Evolutionary conservation across 2,329 filamentous ascomycete genomes (phyloP).

Genomic region (Phyllosticta citribraziliensis): DNA sequence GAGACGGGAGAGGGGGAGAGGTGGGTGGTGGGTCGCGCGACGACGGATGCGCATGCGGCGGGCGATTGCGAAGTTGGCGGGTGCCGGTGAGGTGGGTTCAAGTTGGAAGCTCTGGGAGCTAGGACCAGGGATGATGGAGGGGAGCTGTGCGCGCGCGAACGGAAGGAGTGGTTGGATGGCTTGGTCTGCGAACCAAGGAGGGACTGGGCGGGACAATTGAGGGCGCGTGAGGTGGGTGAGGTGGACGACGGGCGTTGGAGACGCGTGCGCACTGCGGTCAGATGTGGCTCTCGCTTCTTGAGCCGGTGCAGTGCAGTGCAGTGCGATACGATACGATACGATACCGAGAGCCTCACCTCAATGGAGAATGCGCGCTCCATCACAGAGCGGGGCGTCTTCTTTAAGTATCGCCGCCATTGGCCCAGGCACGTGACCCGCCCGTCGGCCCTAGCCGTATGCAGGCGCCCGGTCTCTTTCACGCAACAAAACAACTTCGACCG

Average conservation of each 20-base stretch:
- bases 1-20: not conserved
- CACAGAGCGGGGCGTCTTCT: constrained; percentile 5
- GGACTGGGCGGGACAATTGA: not conserved
- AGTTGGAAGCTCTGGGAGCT: constrained; percentile 7
- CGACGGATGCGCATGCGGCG: constrained; percentile 5
- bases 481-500: not conserved
- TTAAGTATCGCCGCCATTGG: constrained; percentile 5
- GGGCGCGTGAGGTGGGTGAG: not conserved
- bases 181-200: not conserved
- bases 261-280: not conserved
- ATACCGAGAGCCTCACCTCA: constrained; percentile 7
- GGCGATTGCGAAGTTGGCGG: constrained; percentile 5
- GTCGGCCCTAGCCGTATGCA: not conserved
- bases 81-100: not conserved
- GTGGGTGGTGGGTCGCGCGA: not conserved
- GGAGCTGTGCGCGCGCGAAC: not conserved
- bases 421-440: not conserved
- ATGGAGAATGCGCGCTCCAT: constrained; percentile 7
- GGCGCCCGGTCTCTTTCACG: not conserved
- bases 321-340: not conserved
- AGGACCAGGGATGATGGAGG: constrained; percentile 3
- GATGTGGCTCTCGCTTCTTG: not conserved
- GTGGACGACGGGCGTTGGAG: not conserved
- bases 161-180: not conserved
- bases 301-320: not conserved